phyloP scores from a whole-genome alignment of 768 basidiomycete species.

The Mrakia blollopis region DNA sequence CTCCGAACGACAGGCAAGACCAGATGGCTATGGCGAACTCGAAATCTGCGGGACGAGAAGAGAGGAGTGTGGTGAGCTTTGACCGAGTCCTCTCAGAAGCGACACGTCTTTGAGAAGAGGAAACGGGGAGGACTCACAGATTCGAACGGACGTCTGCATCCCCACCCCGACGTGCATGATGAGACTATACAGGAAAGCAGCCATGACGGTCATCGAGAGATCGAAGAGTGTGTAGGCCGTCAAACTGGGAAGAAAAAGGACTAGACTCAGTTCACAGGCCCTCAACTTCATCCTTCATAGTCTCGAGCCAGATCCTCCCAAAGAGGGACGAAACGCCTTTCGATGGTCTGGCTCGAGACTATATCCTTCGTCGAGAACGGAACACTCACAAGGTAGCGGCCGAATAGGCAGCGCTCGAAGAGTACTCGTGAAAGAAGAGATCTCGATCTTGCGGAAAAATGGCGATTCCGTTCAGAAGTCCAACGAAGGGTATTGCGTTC shows the following conservation, averaged over 20 bases:
- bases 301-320: no score
- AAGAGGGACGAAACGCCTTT: no score
- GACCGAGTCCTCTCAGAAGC: neutral
- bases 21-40: constrained; percentile 44
- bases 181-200: constrained; percentile 38
- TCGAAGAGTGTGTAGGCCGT: constrained; percentile 45
- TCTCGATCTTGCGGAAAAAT: constrained; percentile 50
- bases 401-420: constrained; percentile 47
- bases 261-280: neutral
- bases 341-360: no score
- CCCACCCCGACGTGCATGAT: constrained; percentile 45
- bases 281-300: neutral
- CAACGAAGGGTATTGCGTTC: constrained; percentile 41
- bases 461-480: constrained; percentile 44
- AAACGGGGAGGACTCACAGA: constrained; percentile 33
- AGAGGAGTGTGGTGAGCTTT: neutral
- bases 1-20: constrained; percentile 43
- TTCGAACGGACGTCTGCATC: constrained; percentile 43
- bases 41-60: constrained; percentile 31
- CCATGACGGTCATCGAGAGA: constrained; percentile 43
- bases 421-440: constrained; percentile 49
- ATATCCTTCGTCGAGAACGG: no score
- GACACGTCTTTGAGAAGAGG: neutral
- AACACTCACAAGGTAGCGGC: constrained; percentile 43
- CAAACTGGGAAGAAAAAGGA: constrained; percentile 29